Conservation (phyloP, 2,329 filamentous ascomycete species). For the Epichloe sp. region DNA sequence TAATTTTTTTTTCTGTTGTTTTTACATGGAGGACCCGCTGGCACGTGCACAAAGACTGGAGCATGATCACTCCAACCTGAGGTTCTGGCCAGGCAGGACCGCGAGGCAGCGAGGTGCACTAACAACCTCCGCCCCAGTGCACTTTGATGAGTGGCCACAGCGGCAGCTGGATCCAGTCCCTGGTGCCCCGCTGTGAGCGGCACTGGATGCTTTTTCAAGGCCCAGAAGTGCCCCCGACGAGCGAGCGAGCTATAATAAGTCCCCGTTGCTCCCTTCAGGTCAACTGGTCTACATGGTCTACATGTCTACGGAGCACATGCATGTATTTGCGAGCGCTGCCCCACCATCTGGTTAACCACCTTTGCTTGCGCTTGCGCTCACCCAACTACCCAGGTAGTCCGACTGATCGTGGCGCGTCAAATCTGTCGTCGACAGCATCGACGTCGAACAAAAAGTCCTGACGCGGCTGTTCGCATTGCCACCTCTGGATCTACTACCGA, state of each 20-base stretch:
- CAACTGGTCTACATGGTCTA: no score
- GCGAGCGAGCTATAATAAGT: background rate
- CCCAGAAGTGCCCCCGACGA: no score
- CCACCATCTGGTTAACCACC: background rate
- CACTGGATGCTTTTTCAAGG: no score
- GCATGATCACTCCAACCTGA: background rate
- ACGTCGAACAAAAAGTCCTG: background rate
- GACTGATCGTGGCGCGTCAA: slow-evolving; percentile 1
- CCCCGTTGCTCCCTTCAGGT: background rate
- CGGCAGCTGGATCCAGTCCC: no score
- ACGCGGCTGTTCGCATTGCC: background rate
- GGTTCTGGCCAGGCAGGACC: no score
- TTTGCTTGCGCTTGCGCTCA: background rate
- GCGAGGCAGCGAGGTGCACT: no score
- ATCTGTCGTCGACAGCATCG: background rate
- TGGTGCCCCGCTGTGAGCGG: no score
- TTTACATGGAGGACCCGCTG: background rate
- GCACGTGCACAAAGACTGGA: slow-evolving; percentile 1
- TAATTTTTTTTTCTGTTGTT: slow-evolving; percentile 1
- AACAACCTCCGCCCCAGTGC: no score
- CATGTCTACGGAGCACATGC: no score
- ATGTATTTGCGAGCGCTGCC: background rate
- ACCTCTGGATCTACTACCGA: background rate
- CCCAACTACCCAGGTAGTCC: background rate
- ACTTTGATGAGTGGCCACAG: no score